A percentile compares a stretch with the other conserved stretches of the same genome.
phyloP scores from a whole-genome alignment of 2,329 filamentous ascomycete genomes.

The Apiospora saccharicola region DNA sequence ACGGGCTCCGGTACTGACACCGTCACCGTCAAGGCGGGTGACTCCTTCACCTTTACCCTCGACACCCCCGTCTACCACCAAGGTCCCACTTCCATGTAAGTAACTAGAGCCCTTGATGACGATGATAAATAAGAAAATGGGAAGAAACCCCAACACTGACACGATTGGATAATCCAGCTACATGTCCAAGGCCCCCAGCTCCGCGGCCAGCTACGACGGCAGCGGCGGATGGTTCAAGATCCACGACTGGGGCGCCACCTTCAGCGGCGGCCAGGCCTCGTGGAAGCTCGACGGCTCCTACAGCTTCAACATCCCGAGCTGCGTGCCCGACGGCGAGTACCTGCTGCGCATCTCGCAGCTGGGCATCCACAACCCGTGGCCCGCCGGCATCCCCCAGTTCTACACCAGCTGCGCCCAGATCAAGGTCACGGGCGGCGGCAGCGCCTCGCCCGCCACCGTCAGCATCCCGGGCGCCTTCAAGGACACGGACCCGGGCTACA shows the following conservation, averaged over 20 bases:
- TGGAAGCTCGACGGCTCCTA: constrained; percentile 47
- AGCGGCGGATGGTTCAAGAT: constrained; percentile 53
- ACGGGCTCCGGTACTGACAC: constrained; percentile 45
- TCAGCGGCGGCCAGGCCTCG: constrained; percentile 41
- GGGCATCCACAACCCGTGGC: constrained; percentile 64
- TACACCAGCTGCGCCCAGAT: constrained; percentile 53
- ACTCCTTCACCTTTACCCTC: constrained; percentile 48
- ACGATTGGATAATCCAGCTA: constrained; percentile 40
- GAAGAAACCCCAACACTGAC: neutral
- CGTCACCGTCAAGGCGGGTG: constrained; percentile 45
- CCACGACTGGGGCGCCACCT: constrained; percentile 47
- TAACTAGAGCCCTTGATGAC: no score
- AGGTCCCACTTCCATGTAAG: constrained; percentile 48
- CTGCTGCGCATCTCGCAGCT: constrained; percentile 67
- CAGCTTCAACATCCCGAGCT: constrained; percentile 54
- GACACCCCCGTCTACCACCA: constrained; percentile 53
- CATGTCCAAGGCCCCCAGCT: constrained; percentile 49
- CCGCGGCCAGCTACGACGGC: constrained; percentile 47
- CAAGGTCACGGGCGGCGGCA: constrained; percentile 51
- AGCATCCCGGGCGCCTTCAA: constrained; percentile 49
- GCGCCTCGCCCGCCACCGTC: constrained; percentile 41
- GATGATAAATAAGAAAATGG: no score
- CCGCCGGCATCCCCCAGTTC: constrained; percentile 45
- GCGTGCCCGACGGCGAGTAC: constrained; percentile 64
- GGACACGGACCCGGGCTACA: constrained; percentile 51